phyloP scores from a whole-genome alignment of 2,329 filamentous ascomycete species.

The Ceratocystiopsis minuta region DNA sequence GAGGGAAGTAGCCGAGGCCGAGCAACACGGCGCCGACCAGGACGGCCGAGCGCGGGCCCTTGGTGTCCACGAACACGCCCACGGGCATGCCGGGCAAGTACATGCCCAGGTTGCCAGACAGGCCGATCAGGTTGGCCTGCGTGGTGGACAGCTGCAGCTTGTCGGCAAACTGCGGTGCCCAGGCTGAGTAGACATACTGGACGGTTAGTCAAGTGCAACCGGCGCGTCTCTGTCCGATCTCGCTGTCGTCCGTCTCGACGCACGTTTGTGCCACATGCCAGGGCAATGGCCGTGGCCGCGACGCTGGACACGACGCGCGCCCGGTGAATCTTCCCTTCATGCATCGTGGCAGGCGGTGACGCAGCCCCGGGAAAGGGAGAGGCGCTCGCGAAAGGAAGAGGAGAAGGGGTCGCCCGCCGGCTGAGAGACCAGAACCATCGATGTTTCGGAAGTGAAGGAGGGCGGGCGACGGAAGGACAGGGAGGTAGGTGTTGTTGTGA shows the following conservation, averaged over 20 bases:
- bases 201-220: background rate
- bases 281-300: conserved; percentile 65
- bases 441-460: too few relatives aligned
- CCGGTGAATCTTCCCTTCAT: conserved; percentile 12
- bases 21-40: conserved; percentile 57
- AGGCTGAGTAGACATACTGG: conserved; percentile 95
- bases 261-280: conserved; percentile 89
- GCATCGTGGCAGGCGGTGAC: conserved; percentile 4
- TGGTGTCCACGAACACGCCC: conserved; percentile 70
- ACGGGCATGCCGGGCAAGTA: conserved; percentile 80
- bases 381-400: background rate
- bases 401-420: background rate
- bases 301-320: conserved; percentile 67
- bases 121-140: conserved; percentile 75
- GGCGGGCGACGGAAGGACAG: too few relatives aligned
- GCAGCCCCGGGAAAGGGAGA: background rate
- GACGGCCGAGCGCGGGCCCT: conserved; percentile 63
- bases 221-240: background rate
- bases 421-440: too few relatives aligned
- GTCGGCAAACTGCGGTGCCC: conserved; percentile 89
- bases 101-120: conserved; percentile 82
- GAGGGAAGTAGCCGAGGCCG: conserved; percentile 66
- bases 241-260: conserved; percentile 12
- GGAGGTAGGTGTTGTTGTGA: too few relatives aligned
- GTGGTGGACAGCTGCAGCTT: conserved; percentile 77